Percentiles rank a stretch among this genome's conserved stretches.
Evolutionary conservation across 495 filamentous ascomycete species (phyloP).

Genomic region (Aspergillus conjunctus): DNA sequence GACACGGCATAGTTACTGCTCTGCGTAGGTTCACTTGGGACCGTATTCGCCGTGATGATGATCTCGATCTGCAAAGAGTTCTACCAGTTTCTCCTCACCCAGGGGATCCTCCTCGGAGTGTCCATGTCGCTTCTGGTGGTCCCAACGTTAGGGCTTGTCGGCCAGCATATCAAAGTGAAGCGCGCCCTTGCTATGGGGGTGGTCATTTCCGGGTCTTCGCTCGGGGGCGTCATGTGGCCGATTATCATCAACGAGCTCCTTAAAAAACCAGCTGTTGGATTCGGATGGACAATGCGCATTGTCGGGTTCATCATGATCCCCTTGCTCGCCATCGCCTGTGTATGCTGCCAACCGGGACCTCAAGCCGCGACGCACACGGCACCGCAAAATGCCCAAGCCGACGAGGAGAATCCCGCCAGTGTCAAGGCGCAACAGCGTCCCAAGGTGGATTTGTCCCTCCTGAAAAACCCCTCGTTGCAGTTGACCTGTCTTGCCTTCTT

Average conservation of each 20-base stretch:
- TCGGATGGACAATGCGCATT: slow-evolving; percentile 54
- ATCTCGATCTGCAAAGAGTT: slow-evolving; percentile 56
- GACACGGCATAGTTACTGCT: slow-evolving; percentile 30
- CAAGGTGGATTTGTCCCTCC: slow-evolving; percentile 26
- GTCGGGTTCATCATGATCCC: slow-evolving; percentile 52
- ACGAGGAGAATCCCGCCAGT: neutral
- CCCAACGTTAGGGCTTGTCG: slow-evolving; percentile 54
- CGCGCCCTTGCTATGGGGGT: slow-evolving; percentile 58
- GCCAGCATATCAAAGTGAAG: slow-evolving; percentile 57
- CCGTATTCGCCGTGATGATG: slow-evolving; percentile 57
- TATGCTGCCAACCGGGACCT: slow-evolving; percentile 31
- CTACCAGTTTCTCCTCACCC: slow-evolving; percentile 65
- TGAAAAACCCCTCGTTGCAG: slow-evolving; percentile 33
- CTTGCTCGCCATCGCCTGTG: slow-evolving; percentile 57
- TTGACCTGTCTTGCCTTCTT: slow-evolving; percentile 53
- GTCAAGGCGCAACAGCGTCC: neutral
- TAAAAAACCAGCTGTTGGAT: slow-evolving; percentile 39
- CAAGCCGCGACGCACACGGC: neutral
- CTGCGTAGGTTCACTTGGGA: slow-evolving; percentile 31
- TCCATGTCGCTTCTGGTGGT: slow-evolving; percentile 52
- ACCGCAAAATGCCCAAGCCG: neutral
- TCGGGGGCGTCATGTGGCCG: slow-evolving; percentile 57
- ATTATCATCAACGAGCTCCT: slow-evolving; percentile 46
- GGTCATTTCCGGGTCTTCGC: slow-evolving; percentile 55
- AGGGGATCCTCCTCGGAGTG: slow-evolving; percentile 58